Evolutionary conservation across 768 basidiomycete genomes (phyloP).

Genomic region (Suillus decipiens): DNA sequence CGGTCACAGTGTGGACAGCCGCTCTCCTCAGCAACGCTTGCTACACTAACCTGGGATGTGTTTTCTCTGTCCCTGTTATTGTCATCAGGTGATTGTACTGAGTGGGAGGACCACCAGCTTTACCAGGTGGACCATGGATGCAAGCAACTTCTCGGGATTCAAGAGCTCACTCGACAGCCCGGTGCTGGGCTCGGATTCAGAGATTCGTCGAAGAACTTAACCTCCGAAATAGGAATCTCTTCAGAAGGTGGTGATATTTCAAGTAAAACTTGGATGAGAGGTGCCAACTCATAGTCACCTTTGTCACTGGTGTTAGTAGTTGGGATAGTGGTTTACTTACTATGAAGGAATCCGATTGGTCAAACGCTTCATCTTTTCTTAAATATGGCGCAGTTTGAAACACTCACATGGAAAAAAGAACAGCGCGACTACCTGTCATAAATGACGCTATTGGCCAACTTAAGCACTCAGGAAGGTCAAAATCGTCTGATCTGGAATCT

Average conservation of each 20-base stretch:
- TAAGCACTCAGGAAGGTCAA: constrained; percentile 87
- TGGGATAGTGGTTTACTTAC: constrained; percentile 6
- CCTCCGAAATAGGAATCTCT: constrained; percentile 34
- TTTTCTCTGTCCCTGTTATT: constrained; percentile 83
- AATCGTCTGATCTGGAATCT: constrained; percentile 59
- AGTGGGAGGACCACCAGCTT: background rate
- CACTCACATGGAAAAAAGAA: background rate
- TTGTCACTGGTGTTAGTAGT: constrained; percentile 37
- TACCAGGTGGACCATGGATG: constrained; percentile 97
- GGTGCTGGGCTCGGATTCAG: constrained; percentile 85
- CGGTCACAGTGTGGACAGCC: too few species aligned
- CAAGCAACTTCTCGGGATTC: constrained; percentile 82
- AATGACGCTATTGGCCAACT: constrained; percentile 90
- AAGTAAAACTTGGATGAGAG: constrained; percentile 69
- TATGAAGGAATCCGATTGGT: constrained; percentile 41
- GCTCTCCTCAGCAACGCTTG: too few species aligned
- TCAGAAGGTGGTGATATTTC: constrained; percentile 57
- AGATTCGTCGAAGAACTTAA: constrained; percentile 71
- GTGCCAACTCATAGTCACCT: constrained; percentile 43
- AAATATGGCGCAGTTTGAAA: background rate
- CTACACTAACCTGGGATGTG: too few species aligned
- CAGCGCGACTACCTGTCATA: constrained; percentile 50
- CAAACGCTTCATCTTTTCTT: constrained; percentile 87
- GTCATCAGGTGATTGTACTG: background rate
- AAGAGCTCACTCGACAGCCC: constrained; percentile 82